Evolutionary conservation across 768 basidiomycete genomes (phyloP), one percentile per base, ranked within the genome.

Genomic region (Strobilomyces confusus): DNA sequence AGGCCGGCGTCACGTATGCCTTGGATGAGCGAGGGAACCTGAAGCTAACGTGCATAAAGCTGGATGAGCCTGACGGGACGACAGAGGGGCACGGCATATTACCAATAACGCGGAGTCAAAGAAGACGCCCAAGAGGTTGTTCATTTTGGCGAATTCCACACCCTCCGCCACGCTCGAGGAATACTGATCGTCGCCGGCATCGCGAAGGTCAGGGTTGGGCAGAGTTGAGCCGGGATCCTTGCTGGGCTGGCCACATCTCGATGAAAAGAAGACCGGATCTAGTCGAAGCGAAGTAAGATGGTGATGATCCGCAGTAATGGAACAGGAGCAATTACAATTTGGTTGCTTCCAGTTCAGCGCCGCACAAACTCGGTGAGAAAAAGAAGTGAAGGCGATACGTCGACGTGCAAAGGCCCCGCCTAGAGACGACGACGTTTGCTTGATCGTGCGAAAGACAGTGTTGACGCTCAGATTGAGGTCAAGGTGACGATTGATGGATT

Each of bases 331-430:
- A 34, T 71, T 73, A 92, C 95, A 98, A 69, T 98, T 98, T 13
- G 95, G 95, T 71, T 99, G 95, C 71, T 99, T 99, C 97, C 95
- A 98, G 64, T 99, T 98, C 51, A 98, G 71, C 15, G 90, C 86
- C 9, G 90, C 83, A 69, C 93, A 95, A 0, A 93, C 82, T 65
- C 90, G 86, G 9, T 95, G 91, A 44, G 88, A 87, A 69, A 90
- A 98, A 7, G 93, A 95, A 36, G 87, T 86, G 66, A 99, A 93
- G n/a, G 92, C 82, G 55, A 98, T 83, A 60, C 87, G 87, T 46
- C 94, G 78, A 51, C 88, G 83, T 45, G 75, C 74, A 52, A 75
- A 71, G 29, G 75, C 74, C 37, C 76, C 77, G 26, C 81, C 81
- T 25, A 76, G 67, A 46, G 73, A 70, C 46, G 76, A 74, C 22